Conservation (phyloP, 1,284 basidiomycete genomes). For the Heterobasidion parviporum region DNA sequence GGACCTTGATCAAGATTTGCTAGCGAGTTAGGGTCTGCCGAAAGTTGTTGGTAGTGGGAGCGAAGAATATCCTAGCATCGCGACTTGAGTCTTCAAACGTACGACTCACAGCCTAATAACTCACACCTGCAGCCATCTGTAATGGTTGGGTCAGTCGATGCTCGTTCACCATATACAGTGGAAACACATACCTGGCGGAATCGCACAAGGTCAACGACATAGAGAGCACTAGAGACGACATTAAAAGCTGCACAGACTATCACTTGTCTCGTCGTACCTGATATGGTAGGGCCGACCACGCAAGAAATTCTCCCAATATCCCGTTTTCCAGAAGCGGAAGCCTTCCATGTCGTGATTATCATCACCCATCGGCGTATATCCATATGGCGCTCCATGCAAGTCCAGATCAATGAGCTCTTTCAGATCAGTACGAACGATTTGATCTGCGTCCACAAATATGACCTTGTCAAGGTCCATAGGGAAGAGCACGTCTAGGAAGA, state of each 20-base stretch:
- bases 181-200: constrained; percentile 69
- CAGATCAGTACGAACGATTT: constrained; percentile 94
- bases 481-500: constrained; percentile 97
- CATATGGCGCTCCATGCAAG: constrained; percentile 86
- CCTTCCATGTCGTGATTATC: constrained; percentile 94
- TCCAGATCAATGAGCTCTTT: constrained; percentile 90
- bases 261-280: constrained; percentile 40
- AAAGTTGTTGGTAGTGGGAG: constrained; percentile 87
- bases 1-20: constrained; percentile 92
- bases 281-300: constrained; percentile 85
- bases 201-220: constrained; percentile 92
- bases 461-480: constrained; percentile 97
- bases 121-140: constrained; percentile 74
- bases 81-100: neutral
- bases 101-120: constrained; percentile 13
- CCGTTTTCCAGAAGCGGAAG: constrained; percentile 97
- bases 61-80: constrained; percentile 73
- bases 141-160: neutral
- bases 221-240: constrained; percentile 65
- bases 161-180: neutral
- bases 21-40: constrained; percentile 88
- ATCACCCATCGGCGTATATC: constrained; percentile 96
- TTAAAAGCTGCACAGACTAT: neutral
- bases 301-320: constrained; percentile 87
- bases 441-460: constrained; percentile 97